These are phyloP conservation scores for Naganishia vishniacii DNA, from an alignment of 768 basidiomycete genomes.

Conservation along the genomic window DNA sequence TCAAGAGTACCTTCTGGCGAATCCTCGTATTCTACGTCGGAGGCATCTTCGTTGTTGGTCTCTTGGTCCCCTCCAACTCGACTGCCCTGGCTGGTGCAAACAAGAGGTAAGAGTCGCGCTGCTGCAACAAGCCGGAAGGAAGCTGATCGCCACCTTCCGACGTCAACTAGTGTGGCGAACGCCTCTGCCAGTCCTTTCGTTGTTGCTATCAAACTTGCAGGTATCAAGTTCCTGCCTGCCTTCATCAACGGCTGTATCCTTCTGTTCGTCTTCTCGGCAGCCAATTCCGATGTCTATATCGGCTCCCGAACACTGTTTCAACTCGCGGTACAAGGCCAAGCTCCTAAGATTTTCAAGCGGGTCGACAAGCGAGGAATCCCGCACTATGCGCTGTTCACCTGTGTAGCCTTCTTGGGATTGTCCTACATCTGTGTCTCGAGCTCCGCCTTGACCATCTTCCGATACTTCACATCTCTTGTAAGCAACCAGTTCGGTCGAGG, in stretches of 20 bases:
- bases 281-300: constrained; percentile 46
- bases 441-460: constrained; percentile 30
- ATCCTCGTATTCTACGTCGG: constrained; percentile 72
- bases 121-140: constrained; percentile 34
- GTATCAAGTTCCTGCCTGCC: constrained; percentile 56
- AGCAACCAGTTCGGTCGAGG: not conserved
- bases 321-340: constrained; percentile 49
- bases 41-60: constrained; percentile 53
- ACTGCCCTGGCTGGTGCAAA: constrained; percentile 25
- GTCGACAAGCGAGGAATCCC: constrained; percentile 58
- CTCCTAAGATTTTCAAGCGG: constrained; percentile 54
- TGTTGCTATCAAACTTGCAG: constrained; percentile 66
- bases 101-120: not conserved
- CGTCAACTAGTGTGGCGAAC: constrained; percentile 41
- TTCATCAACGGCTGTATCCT: constrained; percentile 44
- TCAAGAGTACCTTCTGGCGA: constrained; percentile 54
- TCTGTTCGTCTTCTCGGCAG: constrained; percentile 41
- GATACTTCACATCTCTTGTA: constrained; percentile 12
- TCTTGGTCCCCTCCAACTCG: constrained; percentile 65
- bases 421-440: constrained; percentile 68
- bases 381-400: constrained; percentile 40
- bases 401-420: constrained; percentile 50
- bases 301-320: constrained; percentile 46
- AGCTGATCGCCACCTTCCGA: constrained; percentile 33
- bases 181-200: constrained; percentile 81